A percentile compares a stretch with the other conserved stretches of the same genome.
These are phyloP conservation scores for Ceratobasidium sp. DNA, from an alignment of 1,284 basidiomycete species.

Conservation along the genomic window DNA sequence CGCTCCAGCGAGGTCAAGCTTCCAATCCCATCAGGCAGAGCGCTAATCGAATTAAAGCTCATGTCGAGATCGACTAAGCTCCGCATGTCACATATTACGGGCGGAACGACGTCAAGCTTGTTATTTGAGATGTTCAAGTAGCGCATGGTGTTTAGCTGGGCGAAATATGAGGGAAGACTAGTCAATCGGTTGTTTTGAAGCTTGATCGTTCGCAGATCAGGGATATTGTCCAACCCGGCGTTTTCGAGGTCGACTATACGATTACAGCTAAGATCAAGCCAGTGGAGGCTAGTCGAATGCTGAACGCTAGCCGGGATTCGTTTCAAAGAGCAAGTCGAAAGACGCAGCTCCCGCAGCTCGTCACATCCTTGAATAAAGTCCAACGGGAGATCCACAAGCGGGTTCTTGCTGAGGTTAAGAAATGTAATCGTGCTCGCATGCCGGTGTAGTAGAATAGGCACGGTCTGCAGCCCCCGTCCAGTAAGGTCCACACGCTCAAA, in stretches of 20 bases:
- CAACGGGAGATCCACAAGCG: slow-evolving; percentile 95
- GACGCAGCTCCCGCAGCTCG: slow-evolving; percentile 85
- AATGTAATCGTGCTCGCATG: slow-evolving; percentile 89
- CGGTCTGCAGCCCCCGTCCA: slow-evolving; percentile 86
- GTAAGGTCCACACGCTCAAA: slow-evolving; percentile 91
- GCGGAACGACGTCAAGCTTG: slow-evolving; percentile 88
- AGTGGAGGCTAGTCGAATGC: slow-evolving; percentile 80
- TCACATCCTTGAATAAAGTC: slow-evolving; percentile 96
- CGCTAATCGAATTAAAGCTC: slow-evolving; percentile 93
- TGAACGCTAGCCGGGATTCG: slow-evolving; percentile 89
- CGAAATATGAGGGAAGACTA: slow-evolving; percentile 88
- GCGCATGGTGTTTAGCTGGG: slow-evolving; percentile 77
- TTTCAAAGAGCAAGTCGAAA: slow-evolving; percentile 97
- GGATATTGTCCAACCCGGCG: slow-evolving; percentile 84
- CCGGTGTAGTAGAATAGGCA: slow-evolving; percentile 91
- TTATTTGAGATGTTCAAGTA: slow-evolving; percentile 98
- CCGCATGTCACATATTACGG: slow-evolving; percentile 81
- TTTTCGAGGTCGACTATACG: slow-evolving; percentile 92
- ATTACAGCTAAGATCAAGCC: slow-evolving; percentile 94
- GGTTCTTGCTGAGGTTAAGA: slow-evolving; percentile 94
- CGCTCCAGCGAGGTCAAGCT: slow-evolving; percentile 77
- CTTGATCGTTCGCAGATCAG: slow-evolving; percentile 79
- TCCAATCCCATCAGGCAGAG: slow-evolving; percentile 86
- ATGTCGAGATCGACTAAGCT: slow-evolving; percentile 90
- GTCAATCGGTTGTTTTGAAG: slow-evolving; percentile 95